A percentile compares a stretch with the other conserved stretches of the same genome.
These are phyloP conservation scores for Mucor plumbeus DNA, from an alignment of 371 early-diverging fungal genomes.

Conservation along the genomic window DNA sequence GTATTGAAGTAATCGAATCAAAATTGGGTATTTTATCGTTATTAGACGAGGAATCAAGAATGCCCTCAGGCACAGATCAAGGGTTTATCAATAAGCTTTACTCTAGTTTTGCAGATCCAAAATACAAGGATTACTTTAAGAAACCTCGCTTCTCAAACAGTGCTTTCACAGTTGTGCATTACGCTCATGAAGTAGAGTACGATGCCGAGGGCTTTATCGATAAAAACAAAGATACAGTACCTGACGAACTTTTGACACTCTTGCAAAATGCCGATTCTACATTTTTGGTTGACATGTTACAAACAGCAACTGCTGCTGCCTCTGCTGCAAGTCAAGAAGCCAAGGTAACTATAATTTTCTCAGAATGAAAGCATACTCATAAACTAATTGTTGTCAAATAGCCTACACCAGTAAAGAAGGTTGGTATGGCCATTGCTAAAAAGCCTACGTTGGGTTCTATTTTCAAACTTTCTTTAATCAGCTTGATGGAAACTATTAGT, in stretches of 20 bases:
- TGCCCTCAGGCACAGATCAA: conserved; percentile 90
- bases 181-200: conserved; percentile 92
- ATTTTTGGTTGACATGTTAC: conserved; percentile 80
- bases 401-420: conserved; percentile 43
- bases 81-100: conserved; percentile 88
- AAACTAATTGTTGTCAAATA: background rate
- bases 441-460: conserved; percentile 92
- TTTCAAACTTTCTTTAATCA: conserved; percentile 83
- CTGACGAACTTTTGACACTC: conserved; percentile 85
- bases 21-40: conserved; percentile 93
- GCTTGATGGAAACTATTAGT: conserved; percentile 93
- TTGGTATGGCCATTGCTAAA: conserved; percentile 56
- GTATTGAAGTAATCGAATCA: conserved; percentile 98
- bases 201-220: conserved; percentile 95
- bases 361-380: background rate
- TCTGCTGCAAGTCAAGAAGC: conserved; percentile 47
- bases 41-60: conserved; percentile 95
- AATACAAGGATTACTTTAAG: conserved; percentile 78
- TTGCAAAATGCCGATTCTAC: conserved; percentile 72
- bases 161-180: conserved; percentile 89
- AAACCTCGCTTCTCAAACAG: conserved; percentile 89
- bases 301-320: conserved; percentile 57
- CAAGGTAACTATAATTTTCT: conserved; percentile 6
- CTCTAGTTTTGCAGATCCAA: conserved; percentile 71
- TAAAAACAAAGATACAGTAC: conserved; percentile 98